phyloP scores from a whole-genome alignment of 2,329 filamentous ascomycete genomes.

The Colletotrichum lindemuthianum region DNA sequence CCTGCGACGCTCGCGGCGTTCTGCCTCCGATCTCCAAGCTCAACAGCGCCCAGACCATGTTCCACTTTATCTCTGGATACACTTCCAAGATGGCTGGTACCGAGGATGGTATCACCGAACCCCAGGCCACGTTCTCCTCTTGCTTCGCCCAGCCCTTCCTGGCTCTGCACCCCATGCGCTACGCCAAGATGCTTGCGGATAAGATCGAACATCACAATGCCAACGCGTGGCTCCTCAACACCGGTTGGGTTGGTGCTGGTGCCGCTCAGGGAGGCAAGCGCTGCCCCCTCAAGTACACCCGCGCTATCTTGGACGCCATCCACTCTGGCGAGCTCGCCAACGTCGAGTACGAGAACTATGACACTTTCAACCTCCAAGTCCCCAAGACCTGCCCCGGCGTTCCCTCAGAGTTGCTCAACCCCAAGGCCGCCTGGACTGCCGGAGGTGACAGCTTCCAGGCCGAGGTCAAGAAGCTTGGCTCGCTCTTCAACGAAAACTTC shows the following conservation, averaged over 20 bases:
- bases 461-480: slow-evolving; percentile 91
- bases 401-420: slow-evolving; percentile 92
- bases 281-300: slow-evolving; percentile 98
- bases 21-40: slow-evolving; percentile 98
- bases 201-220: slow-evolving; percentile 96
- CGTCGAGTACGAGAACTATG: slow-evolving; percentile 93
- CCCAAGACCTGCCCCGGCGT: slow-evolving; percentile 91
- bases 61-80: slow-evolving; percentile 99
- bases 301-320: slow-evolving; percentile 97
- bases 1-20: slow-evolving; percentile 96
- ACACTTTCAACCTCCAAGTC: slow-evolving; percentile 96
- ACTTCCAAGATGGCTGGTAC: slow-evolving; percentile 99
- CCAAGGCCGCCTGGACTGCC: slow-evolving; percentile 89
- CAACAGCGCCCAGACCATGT: slow-evolving; percentile 95
- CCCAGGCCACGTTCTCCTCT: slow-evolving; percentile 97
- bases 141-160: slow-evolving; percentile 99
- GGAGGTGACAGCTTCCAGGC: slow-evolving; percentile 82
- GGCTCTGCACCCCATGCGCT: slow-evolving; percentile 98
- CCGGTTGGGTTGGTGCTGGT: slow-evolving; percentile 94
- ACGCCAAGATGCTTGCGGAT: slow-evolving; percentile 97
- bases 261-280: slow-evolving; percentile 93
- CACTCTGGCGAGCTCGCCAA: slow-evolving; percentile 96
- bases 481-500: slow-evolving; percentile 96
- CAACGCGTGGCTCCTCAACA: slow-evolving; percentile 99
- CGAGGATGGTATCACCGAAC: slow-evolving; percentile 95